Evolutionary conservation across 1,139 yeast species (phyloP).

Genomic region (Hyphopichia fennica): DNA sequence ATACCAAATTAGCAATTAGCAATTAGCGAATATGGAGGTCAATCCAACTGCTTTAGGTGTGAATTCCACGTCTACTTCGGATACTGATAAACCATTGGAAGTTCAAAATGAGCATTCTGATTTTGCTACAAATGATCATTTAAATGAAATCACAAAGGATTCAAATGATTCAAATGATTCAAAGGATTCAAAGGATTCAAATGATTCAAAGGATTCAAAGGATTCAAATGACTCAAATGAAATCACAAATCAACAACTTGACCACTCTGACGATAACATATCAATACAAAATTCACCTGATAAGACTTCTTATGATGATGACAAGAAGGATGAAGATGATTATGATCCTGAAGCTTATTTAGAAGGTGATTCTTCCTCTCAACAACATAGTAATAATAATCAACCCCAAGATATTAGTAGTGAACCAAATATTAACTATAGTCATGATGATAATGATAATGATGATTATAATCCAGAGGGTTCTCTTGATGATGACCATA

Average conservation of each 20-base stretch:
- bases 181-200: too few species aligned
- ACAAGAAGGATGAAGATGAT: constrained; percentile 17
- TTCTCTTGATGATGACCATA: constrained; percentile 5
- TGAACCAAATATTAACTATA: neutral
- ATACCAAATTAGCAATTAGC: too few species aligned
- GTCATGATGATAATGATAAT: constrained; percentile 12
- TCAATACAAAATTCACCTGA: too few species aligned
- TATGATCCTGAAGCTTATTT: constrained; percentile 21
- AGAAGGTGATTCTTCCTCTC: neutral
- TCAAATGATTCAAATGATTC: too few species aligned
- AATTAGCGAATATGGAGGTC: constrained; percentile 9
- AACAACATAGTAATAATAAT: neutral
- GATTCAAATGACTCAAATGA: neutral
- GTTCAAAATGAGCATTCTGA: too few species aligned
- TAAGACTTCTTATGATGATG: neutral
- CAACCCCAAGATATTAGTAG: neutral
- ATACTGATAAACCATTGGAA: too few species aligned
- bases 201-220: neutral
- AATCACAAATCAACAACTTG: neutral
- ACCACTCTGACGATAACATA: neutral
- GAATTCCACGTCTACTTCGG: neutral
- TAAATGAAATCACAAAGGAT: too few species aligned
- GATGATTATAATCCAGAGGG: constrained; percentile 28
- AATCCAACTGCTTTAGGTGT: constrained; percentile 6
- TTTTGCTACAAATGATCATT: too few species aligned